A percentile compares a stretch with the other conserved stretches of the same genome.
phyloP scores from a whole-genome alignment of 305 asterid species.

The Fraxinus ornus region DNA sequence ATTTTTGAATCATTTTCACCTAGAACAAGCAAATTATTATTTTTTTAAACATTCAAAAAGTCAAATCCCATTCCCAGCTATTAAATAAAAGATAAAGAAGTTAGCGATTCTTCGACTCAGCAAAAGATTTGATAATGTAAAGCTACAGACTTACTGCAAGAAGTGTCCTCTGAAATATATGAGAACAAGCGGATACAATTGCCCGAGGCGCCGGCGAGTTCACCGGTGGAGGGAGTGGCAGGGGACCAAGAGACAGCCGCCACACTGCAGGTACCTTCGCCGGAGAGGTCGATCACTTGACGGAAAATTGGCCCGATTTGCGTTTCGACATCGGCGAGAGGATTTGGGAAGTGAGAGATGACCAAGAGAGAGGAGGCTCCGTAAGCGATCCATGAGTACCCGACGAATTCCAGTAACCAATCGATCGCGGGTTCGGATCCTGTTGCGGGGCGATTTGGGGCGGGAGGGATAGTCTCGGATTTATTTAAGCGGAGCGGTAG shows the following conservation, averaged over 20 bases:
- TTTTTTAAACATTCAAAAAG: background rate
- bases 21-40: background rate
- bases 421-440: conserved; percentile 59
- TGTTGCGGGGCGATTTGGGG: conserved; percentile 48
- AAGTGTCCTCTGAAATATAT: conserved; percentile 35
- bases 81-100: background rate
- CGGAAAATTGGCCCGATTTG: conserved; percentile 65
- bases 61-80: background rate
- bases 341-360: conserved; percentile 81
- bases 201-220: conserved; percentile 69
- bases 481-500: conserved; percentile 67
- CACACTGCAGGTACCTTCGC: conserved; percentile 39
- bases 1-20: background rate
- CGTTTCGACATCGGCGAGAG: conserved; percentile 58
- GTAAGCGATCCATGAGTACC: conserved; percentile 88
- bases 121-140: background rate
- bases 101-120: background rate
- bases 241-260: conserved; percentile 86
- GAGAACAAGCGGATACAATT: conserved; percentile 57
- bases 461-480: conserved; percentile 73
- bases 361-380: conserved; percentile 81
- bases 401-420: conserved; percentile 66
- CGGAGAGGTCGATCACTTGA: conserved; percentile 71
- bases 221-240: conserved; percentile 68
- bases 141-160: conserved; percentile 45